Base-by-base conservation (phyloP, 805 yeast genomes). In the Metschnikowia gelsemii region DNA sequence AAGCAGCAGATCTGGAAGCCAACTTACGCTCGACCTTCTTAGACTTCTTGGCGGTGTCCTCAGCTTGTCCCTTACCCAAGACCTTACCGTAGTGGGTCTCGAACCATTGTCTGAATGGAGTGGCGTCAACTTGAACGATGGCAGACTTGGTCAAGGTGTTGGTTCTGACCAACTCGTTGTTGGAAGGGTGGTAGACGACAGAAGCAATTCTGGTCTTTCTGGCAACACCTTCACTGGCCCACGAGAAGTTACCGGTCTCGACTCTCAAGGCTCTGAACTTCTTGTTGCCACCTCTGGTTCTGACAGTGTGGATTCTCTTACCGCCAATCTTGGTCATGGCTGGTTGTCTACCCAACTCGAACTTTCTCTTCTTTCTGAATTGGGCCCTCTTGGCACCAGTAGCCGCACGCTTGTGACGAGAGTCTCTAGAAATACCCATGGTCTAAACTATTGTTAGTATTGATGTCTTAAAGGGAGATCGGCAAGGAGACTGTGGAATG, bases 341-440 rank as follows among this genome's bases (percentile, higher is more conserved):
- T 66, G 96, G 83, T 82, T 93, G 99, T 80, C 99, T 93, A 66
- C 99, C 99, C 75, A 87, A 84, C 80, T 91, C 99, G 72, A 93
- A 91, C 95, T 91, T 93, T 84, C 99, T 83, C 96, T 91, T 91
- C 91, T 91, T 91, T 88, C 98, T 91, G 96, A 84, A 87, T 78
- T 89, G 96, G 76, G 98, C 98, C 79, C 97, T 89, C 79, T 89
- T 90, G 74, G 99, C 99, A 86, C 99, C 99, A 71, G 99, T 90
- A 76, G 95, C 96, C 67, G 97, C 78, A 79, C 99, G 95, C 87
- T 91, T 91, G 90, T 93, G 99, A 80, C 97, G 96, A 76, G 99
- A 91, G 83, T 93, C 98, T 83, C 99, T 91, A 78, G 98, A 89
- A 86, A 91, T 91, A 90, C 99, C 98, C 99, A 91, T 91, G 75